Conservation (phyloP, 2,329 filamentous ascomycete genomes). For the Fusarium foetens region DNA sequence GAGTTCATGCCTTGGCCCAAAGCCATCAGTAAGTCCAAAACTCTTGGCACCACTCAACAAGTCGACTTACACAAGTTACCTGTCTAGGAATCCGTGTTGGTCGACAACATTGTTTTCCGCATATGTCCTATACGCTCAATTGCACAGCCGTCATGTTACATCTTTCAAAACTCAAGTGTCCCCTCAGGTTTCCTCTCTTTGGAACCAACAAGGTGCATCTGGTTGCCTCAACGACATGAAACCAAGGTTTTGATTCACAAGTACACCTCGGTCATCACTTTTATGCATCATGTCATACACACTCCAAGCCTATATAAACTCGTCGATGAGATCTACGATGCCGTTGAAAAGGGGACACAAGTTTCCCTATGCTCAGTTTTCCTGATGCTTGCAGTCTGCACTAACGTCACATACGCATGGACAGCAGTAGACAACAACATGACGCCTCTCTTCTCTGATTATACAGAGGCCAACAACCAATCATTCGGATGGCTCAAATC, state of each 20-base stretch:
- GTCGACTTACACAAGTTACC: not conserved
- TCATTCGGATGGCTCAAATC: conserved; percentile 49
- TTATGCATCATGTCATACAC: conserved; percentile 49
- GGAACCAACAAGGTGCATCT: conserved; percentile 49
- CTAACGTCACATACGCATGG: conserved; percentile 48
- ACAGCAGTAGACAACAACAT: conserved; percentile 43
- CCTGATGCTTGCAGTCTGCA: conserved; percentile 46
- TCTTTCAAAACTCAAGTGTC: conserved; percentile 44
- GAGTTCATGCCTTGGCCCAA: conserved; percentile 45
- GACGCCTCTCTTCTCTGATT: conserved; percentile 42
- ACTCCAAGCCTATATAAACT: conserved; percentile 42
- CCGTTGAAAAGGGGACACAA: conserved; percentile 39
- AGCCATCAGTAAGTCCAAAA: conserved; percentile 43
- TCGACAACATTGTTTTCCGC: conserved; percentile 48
- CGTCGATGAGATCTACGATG: conserved; percentile 47
- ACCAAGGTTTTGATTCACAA: conserved; percentile 46
- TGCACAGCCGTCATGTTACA: conserved; percentile 46
- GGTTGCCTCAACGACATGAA: conserved; percentile 49
- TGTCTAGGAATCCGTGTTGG: conserved; percentile 45
- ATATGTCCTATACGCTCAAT: conserved; percentile 49
- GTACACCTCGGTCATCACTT: conserved; percentile 46
- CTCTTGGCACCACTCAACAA: not conserved
- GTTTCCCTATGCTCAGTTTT: conserved; percentile 42
- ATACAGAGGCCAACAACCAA: conserved; percentile 44
- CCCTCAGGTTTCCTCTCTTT: conserved; percentile 36